A percentile compares a stretch with the other conserved stretches of the same genome.
Conservation (phyloP, 192 early-diverging fungal genomes). For the Geosiphon pyriformis region DNA sequence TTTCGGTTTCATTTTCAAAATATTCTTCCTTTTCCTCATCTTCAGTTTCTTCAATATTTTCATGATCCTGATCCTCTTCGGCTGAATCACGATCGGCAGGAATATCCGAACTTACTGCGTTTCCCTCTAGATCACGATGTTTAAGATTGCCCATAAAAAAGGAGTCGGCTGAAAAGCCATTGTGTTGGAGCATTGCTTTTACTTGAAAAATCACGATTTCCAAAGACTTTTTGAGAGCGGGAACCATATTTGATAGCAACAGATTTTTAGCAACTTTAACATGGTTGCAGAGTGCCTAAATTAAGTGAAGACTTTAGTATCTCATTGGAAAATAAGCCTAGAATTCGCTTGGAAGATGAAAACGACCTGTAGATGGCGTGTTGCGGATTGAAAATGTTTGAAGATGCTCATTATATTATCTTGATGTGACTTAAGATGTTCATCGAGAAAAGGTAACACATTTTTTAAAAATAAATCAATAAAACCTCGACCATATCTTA, state of each 20-base stretch:
- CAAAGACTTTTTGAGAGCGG: constrained; percentile 60
- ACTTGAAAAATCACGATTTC: constrained; percentile 73
- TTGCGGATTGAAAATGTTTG: constrained; percentile 46
- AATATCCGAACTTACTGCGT: constrained; percentile 55
- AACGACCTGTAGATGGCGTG: constrained; percentile 44
- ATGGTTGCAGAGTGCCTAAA: constrained; percentile 70
- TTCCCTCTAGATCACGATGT: constrained; percentile 64
- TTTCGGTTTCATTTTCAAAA: constrained; percentile 4
- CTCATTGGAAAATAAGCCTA: background rate
- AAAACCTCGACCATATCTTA: constrained; percentile 45
- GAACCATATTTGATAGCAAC: constrained; percentile 56
- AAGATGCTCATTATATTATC: constrained; percentile 41
- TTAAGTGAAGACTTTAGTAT: constrained; percentile 16
- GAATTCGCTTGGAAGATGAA: background rate
- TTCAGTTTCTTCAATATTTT: constrained; percentile 18
- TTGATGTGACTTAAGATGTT: constrained; percentile 41
- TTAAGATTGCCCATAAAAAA: constrained; percentile 57
- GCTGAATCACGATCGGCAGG: constrained; percentile 5
- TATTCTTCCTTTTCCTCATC: constrained; percentile 18
- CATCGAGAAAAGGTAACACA: constrained; percentile 43
- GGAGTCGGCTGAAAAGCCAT: constrained; percentile 47
- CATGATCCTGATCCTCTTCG: constrained; percentile 11
- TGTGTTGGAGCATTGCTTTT: constrained; percentile 65
- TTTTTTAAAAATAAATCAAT: constrained; percentile 51
- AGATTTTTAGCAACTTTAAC: constrained; percentile 67